Percentiles rank a stretch among this genome's conserved stretches.
Conservation (phyloP, 1,284 basidiomycete genomes). For the Boletellus deceptivus region DNA sequence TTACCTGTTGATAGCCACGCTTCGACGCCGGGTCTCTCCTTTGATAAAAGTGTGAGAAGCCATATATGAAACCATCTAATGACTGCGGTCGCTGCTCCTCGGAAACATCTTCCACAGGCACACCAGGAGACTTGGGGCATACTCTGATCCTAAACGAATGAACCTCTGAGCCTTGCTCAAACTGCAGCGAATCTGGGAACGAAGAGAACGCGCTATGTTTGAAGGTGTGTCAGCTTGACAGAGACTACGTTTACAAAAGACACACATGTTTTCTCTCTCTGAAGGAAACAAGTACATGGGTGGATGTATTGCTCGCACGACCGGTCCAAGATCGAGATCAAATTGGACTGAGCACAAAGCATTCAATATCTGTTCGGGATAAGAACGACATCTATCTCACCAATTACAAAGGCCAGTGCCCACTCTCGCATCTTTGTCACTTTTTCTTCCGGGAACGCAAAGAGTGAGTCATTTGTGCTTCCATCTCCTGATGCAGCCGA, state of each 20-base stretch:
- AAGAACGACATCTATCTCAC: conserved; percentile 37
- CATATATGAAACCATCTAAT: conserved; percentile 75
- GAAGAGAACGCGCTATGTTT: conserved; percentile 82
- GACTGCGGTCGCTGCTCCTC: conserved; percentile 38
- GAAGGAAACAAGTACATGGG: conserved; percentile 57
- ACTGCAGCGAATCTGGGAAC: conserved; percentile 88
- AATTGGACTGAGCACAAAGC: conserved; percentile 63
- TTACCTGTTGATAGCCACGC: conserved; percentile 85
- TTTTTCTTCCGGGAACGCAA: conserved; percentile 48
- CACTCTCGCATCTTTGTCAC: conserved; percentile 62
- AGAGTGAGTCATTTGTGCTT: conserved; percentile 11
- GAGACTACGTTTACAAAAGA: conserved; percentile 12
- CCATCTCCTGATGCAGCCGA: conserved; percentile 6
- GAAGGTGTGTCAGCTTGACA: conserved; percentile 13
- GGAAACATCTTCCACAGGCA: conserved; percentile 20
- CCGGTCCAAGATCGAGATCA: conserved; percentile 84
- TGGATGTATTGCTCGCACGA: conserved; percentile 72
- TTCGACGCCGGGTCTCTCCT: conserved; percentile 66
- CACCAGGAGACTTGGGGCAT: conserved; percentile 22
- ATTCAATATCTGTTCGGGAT: background rate
- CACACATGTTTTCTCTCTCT: conserved; percentile 85
- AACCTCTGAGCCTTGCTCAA: conserved; percentile 69
- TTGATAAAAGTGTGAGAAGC: conserved; percentile 82
- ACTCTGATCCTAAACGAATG: conserved; percentile 75
- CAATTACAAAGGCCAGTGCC: conserved; percentile 78